Conservation (phyloP, 805 yeast species). For the Wickerhamomyces chaumierensis region DNA sequence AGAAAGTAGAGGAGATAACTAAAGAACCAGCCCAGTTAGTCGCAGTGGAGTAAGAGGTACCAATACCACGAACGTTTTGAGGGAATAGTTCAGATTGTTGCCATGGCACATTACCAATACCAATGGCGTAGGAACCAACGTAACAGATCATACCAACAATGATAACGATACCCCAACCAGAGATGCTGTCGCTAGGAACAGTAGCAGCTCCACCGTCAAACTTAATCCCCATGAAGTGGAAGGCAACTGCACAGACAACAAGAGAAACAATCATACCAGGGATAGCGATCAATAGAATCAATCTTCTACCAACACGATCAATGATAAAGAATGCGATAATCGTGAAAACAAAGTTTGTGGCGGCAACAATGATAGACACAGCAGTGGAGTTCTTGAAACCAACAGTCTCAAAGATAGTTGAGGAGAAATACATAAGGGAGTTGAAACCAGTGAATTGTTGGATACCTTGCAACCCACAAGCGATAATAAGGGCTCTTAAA, state of each 20-base stretch:
- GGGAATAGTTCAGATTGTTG: slow-evolving; percentile 94
- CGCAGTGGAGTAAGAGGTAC: slow-evolving; percentile 84
- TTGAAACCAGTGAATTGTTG: slow-evolving; percentile 97
- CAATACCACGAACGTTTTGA: slow-evolving; percentile 85
- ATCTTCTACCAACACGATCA: slow-evolving; percentile 82
- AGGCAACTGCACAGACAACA: slow-evolving; percentile 77
- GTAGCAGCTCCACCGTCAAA: slow-evolving; percentile 39
- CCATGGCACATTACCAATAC: slow-evolving; percentile 98
- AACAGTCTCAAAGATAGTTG: slow-evolving; percentile 83
- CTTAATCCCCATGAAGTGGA: slow-evolving; percentile 67
- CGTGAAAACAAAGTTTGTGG: slow-evolving; percentile 87
- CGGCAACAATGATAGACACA: slow-evolving; percentile 87
- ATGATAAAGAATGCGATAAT: slow-evolving; percentile 76
- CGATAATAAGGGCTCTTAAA: slow-evolving; percentile 78
- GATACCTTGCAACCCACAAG: slow-evolving; percentile 90
- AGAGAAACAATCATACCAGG: slow-evolving; percentile 78
- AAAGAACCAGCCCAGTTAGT: slow-evolving; percentile 94
- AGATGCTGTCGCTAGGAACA: slow-evolving; percentile 26
- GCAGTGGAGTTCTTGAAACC: slow-evolving; percentile 90
- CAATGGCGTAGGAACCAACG: slow-evolving; percentile 87
- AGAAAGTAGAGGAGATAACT: slow-evolving; percentile 80
- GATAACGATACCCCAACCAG: slow-evolving; percentile 82
- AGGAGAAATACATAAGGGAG: slow-evolving; percentile 89
- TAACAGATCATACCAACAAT: slow-evolving; percentile 76
- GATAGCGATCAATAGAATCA: slow-evolving; percentile 64